Base-by-base conservation (phyloP, 2,329 filamentous ascomycete species). In the Exophiala calicioides region DNA sequence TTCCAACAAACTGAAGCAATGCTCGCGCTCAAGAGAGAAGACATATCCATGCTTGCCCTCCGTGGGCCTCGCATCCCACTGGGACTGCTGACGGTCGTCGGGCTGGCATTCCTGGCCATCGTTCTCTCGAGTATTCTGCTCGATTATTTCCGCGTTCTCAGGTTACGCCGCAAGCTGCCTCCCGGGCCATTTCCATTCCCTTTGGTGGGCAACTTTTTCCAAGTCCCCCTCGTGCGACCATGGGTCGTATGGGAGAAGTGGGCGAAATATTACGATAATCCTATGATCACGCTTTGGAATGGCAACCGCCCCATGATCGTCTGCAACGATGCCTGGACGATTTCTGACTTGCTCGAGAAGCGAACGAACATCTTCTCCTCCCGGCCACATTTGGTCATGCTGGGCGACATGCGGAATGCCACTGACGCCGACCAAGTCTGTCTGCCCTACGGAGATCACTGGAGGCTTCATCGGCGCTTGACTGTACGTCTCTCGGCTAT, bases 201-300 rank as follows among this genome's bases (percentile, higher is more conserved):
- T 2, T 68, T 81, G 21, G 63, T 80, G 4, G 78, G 78, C 21
- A 81, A 79, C 57, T 80, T 76, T 1, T 78, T 76, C 46, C 70
- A 71, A 50, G 67, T 80, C 3, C 77, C 77, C 1, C 68, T 74
- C 20, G 68, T 66, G 44, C 79, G 80, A 57, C 77, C 78, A 2
- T 81, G 78, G 78, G 68, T 80, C 18, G 76, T 75, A 60, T 79
- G 80, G 51, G 76, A 80, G 44, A 58, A 75, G 55, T 63, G 79
- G 1, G 75, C 77, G 3, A 72, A 76, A 54, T 58, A 66, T 35
- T 74, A 78, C 58, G 61, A 73, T 3, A 65, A 71, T 0, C 72
- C 75, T 0, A 59, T 80, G 9, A 73, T 81, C 33, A 80, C 78
- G 0, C 72, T 78, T 53, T 80, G 77, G 78, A 75, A 79, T 32